phyloP scores from a whole-genome alignment of 805 yeast species.

The Zygoascus ofunaensis region DNA sequence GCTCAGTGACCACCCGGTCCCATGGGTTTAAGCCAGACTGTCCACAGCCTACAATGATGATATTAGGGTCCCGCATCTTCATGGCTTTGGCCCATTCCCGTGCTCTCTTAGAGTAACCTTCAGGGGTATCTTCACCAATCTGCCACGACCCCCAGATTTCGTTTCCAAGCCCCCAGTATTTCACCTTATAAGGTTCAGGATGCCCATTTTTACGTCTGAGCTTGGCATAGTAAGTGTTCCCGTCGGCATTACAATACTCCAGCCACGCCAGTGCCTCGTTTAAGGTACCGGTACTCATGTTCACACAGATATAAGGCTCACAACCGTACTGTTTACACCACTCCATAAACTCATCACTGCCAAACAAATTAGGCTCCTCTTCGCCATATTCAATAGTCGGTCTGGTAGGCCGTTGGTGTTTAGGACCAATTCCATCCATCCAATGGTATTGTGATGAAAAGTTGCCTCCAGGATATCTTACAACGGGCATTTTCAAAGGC shows the following conservation, averaged over 20 bases:
- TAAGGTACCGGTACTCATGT: conserved; percentile 32
- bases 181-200: conserved; percentile 29
- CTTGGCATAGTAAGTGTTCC: conserved; percentile 30
- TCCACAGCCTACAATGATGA: conserved; percentile 28
- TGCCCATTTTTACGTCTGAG: conserved; percentile 29
- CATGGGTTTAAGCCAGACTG: conserved; percentile 26
- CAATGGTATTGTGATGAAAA: conserved; percentile 31
- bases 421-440: conserved; percentile 31
- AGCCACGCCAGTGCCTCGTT: conserved; percentile 32
- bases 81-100: conserved; percentile 32
- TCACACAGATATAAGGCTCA: conserved; percentile 30
- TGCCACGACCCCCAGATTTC: conserved; percentile 34
- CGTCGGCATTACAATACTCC: conserved; percentile 29
- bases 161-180: conserved; percentile 33
- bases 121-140: conserved; percentile 27
- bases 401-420: conserved; percentile 26
- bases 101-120: conserved; percentile 27
- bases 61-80: conserved; percentile 26
- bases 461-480: conserved; percentile 33
- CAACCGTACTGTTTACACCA: conserved; percentile 27
- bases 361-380: conserved; percentile 28
- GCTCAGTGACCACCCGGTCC: conserved; percentile 26
- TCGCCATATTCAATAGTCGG: conserved; percentile 31
- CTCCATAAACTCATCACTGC: conserved; percentile 31
- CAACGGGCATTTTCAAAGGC: conserved; percentile 28